phyloP scores from a whole-genome alignment of 2,329 filamentous ascomycete genomes.

The Cladobotryum protrusum region DNA sequence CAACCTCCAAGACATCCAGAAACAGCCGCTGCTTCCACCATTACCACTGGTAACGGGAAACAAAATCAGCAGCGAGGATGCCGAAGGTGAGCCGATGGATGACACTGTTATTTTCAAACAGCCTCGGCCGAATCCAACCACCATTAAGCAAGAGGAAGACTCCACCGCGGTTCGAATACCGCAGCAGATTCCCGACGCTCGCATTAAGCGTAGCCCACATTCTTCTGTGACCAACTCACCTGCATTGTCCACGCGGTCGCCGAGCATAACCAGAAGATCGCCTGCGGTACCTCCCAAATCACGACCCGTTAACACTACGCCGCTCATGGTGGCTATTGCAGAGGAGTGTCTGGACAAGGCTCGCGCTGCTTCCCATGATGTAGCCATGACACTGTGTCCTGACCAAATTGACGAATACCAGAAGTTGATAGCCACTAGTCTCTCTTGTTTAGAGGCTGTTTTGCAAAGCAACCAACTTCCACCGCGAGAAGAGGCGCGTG shows the following conservation, averaged over 20 bases:
- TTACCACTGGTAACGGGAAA: slow-evolving; percentile 21
- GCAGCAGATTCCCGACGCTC: slow-evolving; percentile 7
- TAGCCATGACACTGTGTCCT: slow-evolving; percentile 31
- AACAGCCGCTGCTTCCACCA: slow-evolving; percentile 22
- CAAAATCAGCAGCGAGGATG: background rate
- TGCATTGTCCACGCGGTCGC: slow-evolving; percentile 33
- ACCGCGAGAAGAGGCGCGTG: slow-evolving; percentile 61
- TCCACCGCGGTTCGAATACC: slow-evolving; percentile 11
- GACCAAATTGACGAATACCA: slow-evolving; percentile 59
- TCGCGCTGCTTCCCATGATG: slow-evolving; percentile 45
- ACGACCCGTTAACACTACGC: slow-evolving; percentile 43
- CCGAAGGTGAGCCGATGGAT: slow-evolving; percentile 5
- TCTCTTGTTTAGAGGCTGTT: slow-evolving; percentile 66
- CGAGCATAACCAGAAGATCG: slow-evolving; percentile 36
- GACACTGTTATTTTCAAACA: slow-evolving; percentile 10
- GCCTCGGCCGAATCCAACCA: background rate
- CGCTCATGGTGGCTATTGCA: slow-evolving; percentile 62
- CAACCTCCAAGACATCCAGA: slow-evolving; percentile 33
- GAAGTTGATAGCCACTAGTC: slow-evolving; percentile 62
- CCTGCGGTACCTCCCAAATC: slow-evolving; percentile 36
- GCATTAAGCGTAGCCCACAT: slow-evolving; percentile 32
- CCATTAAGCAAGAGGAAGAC: slow-evolving; percentile 12
- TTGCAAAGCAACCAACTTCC: slow-evolving; percentile 54
- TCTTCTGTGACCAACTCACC: slow-evolving; percentile 37
- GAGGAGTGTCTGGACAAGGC: slow-evolving; percentile 71